Base-by-base conservation (phyloP, 2,329 filamentous ascomycete genomes). In the Coleophoma cylindrospora region DNA sequence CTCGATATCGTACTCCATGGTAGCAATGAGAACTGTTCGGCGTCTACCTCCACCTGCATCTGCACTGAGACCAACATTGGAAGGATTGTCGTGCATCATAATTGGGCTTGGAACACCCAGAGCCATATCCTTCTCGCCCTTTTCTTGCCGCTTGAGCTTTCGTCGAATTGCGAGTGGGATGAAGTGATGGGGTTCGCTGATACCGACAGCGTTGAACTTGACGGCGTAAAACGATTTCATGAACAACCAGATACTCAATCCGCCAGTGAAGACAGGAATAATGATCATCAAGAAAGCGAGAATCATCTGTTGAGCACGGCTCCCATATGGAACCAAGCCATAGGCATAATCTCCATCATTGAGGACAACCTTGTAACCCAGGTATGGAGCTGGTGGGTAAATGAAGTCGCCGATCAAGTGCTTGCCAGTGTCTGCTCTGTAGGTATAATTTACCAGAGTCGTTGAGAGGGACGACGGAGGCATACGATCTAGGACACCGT, bases 1-100 rank as follows among this genome's bases (percentile, higher is more conserved):
- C 47, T 83, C 79, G 54, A 86, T 85, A 54, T 86, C 81, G 65
- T 86, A 86, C 63, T 86, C 83, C 79, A 86, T 84, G 10, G 82
- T 86, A 11, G 80, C 83, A 49, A 86, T 83, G 33, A 86, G 71
- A 2, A 84, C 77, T 36, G 75, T 83, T 15, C 77, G 70, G 38
- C 70, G 62, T 11, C 27, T 27, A 32, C 19, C 41, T 27, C 41
- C 41, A 44, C 41, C 41, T 12, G 41, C 41, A 33, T 44, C 41
- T 14, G 21, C 19, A 27, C 41, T 44, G 21, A 44, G 17, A 15
- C 41, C 41, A 15, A 44, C 15, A n/a, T 22, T 27, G 12, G 41
- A 44, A 32, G 41, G 41, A 14, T 44, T 44, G 12, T 44, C 41
- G 11, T 44, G 19, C 41, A 44, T 44, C 41, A 44, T 44, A 27